Conservation (phyloP, 176 grass and related monocot genomes). For the Oryza officinalis region DNA sequence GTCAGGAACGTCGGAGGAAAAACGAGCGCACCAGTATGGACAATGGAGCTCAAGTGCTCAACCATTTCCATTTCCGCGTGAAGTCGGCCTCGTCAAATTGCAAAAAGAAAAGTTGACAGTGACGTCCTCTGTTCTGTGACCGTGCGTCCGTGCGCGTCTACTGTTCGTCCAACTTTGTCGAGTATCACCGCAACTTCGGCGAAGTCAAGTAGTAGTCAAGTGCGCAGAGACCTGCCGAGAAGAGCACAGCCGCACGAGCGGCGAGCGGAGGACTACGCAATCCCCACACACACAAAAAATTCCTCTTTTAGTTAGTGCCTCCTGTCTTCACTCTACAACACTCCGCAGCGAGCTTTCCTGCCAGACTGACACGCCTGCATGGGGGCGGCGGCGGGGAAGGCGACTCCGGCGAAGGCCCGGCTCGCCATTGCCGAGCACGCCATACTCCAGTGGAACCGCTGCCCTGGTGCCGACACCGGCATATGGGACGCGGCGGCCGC, state of each 20-base stretch:
- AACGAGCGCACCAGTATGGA: too few relatives aligned
- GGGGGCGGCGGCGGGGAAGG: conserved; percentile 10
- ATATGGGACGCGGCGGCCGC: conserved; percentile 29
- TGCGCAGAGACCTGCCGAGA: not conserved
- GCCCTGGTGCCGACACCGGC: conserved; percentile 4
- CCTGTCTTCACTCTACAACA: not conserved
- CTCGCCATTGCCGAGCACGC: conserved; percentile 13
- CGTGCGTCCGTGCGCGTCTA: too few relatives aligned
- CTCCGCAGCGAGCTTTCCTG: not conserved
- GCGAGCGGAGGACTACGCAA: not conserved
- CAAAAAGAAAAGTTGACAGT: not conserved
- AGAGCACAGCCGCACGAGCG: not conserved
- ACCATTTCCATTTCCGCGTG: not conserved
- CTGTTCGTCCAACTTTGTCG: not conserved
- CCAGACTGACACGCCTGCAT: not conserved
- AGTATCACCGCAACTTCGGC: not conserved
- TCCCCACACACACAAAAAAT: too few relatives aligned
- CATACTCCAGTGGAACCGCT: conserved; percentile 21
- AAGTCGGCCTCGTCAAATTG: not conserved
- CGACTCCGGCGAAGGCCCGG: not conserved
- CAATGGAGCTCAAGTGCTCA: not conserved
- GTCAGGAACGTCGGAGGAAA: too few relatives aligned
- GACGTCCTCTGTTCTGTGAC: not conserved
- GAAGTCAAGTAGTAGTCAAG: not conserved
- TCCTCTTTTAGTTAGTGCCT: not conserved